Base-by-base conservation (phyloP, 257 asterid genomes). In the Scutellaria galericulata region DNA sequence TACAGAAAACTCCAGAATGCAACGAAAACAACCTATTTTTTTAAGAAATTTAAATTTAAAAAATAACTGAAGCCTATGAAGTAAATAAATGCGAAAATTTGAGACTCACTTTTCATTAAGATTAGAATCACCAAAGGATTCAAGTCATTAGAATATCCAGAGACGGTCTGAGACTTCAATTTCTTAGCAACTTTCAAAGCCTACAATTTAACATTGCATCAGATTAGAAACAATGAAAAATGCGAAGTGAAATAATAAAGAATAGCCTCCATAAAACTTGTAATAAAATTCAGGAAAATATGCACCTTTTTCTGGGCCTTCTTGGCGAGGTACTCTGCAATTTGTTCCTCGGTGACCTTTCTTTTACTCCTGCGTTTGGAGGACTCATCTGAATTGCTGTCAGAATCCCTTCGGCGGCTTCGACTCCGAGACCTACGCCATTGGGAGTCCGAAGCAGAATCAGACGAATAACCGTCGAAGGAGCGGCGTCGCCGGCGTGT, bases 41-140 rank as follows among this genome's bases (percentile, higher is more conserved):
- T 24, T 24, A 24, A 24, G 27, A 24, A 24, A 24, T 24, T 24
- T 18, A 18, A 18, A 18, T 18, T 18, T 18, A 18, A 18, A 18
- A 18, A 18, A 18, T 18, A 18, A 18, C 18, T 18, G 18, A 18
- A 18, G 18, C 18, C 18, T 18, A 18, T 18, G 18, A 18, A 18
- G 18, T 18, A 24, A 24, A 24, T 1, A 24, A 24, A 24, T 24
- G 27, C 27, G 1, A 24, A 24, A 24, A 24, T 24, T 18, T 24
- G 27, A 24, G 27, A 24, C 27, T 24, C 27, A 24, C 27, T 24
- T 87, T 64, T 90, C 97, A 48, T 88, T 90, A 20, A 93, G 89
- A 78, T 90, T 93, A 15, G 97, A 82, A 84, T 94, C 99, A 7
- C 97, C 96, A 75, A 94, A 91, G 13, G 99, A 75, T 91, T 94